A percentile compares a stretch with the other conserved stretches of the same genome.
These are phyloP conservation scores for Trichoderma sp. DNA, from an alignment of 2,329 filamentous ascomycete species.

Conservation along the genomic window DNA sequence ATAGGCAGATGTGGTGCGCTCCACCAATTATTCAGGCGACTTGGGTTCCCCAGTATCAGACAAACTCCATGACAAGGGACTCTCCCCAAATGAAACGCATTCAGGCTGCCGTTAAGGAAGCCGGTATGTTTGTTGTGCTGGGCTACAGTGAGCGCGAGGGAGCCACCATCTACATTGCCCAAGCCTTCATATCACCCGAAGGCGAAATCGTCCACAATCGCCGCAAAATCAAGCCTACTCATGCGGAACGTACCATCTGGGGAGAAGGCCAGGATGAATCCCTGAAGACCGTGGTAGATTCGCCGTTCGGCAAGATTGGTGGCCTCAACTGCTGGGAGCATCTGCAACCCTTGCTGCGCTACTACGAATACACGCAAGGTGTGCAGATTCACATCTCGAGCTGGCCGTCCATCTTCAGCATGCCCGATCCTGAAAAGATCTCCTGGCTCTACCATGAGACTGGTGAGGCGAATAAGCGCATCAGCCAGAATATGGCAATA, in stretches of 20 bases:
- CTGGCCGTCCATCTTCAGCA: slow-evolving; percentile 32
- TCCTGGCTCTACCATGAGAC: slow-evolving; percentile 38
- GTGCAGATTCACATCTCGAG: slow-evolving; percentile 26
- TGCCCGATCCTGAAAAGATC: slow-evolving; percentile 30
- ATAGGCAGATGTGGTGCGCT: slow-evolving; percentile 6
- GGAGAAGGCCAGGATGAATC: slow-evolving; percentile 54
- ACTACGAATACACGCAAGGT: slow-evolving; percentile 23
- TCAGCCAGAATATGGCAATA: slow-evolving; percentile 42
- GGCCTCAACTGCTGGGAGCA: slow-evolving; percentile 54
- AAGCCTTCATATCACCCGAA: slow-evolving; percentile 49
- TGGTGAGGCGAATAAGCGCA: slow-evolving; percentile 33
- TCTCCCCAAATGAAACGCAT: slow-evolving; percentile 55
- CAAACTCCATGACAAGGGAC: slow-evolving; percentile 39
- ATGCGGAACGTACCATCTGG: slow-evolving; percentile 54
- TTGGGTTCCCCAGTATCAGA: slow-evolving; percentile 25
- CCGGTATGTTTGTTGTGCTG: slow-evolving; percentile 51
- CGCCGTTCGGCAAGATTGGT: slow-evolving; percentile 49
- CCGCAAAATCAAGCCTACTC: slow-evolving; percentile 56
- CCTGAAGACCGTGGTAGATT: slow-evolving; percentile 47
- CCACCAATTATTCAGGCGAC: background rate
- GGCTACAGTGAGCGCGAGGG: slow-evolving; percentile 55
- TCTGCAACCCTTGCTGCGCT: slow-evolving; percentile 18
- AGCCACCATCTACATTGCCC: slow-evolving; percentile 51
- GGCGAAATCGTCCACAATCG: slow-evolving; percentile 52
- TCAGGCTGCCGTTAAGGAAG: slow-evolving; percentile 43